Percentiles rank a stretch among this genome's conserved stretches.
phyloP scores from a whole-genome alignment of 148 eudicot genomes.

The Dianthus caryophyllus region DNA sequence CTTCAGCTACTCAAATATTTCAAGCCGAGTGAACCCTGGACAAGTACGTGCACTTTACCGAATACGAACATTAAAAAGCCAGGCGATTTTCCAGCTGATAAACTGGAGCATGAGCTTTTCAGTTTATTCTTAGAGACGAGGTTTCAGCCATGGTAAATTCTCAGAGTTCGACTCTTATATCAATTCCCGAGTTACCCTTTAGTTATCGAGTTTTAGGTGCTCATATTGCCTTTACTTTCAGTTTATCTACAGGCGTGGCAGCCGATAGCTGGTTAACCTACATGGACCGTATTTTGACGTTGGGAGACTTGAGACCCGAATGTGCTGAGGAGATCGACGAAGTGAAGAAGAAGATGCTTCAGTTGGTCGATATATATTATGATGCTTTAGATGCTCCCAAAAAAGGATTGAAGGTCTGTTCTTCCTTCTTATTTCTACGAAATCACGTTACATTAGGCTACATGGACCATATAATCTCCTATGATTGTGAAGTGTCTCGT shows the following conservation, averaged over 20 bases:
- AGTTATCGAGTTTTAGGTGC: not conserved
- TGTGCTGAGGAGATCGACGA: slow-evolving; percentile 27
- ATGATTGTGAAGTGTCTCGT: not conserved
- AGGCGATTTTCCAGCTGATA: slow-evolving; percentile 27
- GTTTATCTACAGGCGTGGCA: slow-evolving; percentile 47
- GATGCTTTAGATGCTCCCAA: slow-evolving; percentile 92
- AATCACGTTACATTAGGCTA: not conserved
- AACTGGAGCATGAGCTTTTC: slow-evolving; percentile 50
- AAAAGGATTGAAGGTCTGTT: slow-evolving; percentile 62
- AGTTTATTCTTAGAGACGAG: slow-evolving; percentile 33
- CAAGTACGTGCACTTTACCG: slow-evolving; percentile 25
- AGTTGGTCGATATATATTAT: slow-evolving; percentile 57
- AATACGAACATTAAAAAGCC: slow-evolving; percentile 28
- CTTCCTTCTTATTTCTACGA: not conserved
- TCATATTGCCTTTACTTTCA: slow-evolving; percentile 26
- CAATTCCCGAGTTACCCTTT: not conserved
- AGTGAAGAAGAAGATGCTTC: slow-evolving; percentile 32
- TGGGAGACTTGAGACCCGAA: slow-evolving; percentile 36
- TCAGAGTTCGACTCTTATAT: not conserved
- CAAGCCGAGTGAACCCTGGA: slow-evolving; percentile 60
- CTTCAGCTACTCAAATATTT: slow-evolving; percentile 53
- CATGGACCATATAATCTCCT: too few species aligned
- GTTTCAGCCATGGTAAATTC: slow-evolving; percentile 41
- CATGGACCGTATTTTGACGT: slow-evolving; percentile 61
- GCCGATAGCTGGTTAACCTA: slow-evolving; percentile 64